These are phyloP conservation scores for Albugo laibachii DNA, from an alignment of 352 stramenopile species.

Conservation along the genomic window DNA sequence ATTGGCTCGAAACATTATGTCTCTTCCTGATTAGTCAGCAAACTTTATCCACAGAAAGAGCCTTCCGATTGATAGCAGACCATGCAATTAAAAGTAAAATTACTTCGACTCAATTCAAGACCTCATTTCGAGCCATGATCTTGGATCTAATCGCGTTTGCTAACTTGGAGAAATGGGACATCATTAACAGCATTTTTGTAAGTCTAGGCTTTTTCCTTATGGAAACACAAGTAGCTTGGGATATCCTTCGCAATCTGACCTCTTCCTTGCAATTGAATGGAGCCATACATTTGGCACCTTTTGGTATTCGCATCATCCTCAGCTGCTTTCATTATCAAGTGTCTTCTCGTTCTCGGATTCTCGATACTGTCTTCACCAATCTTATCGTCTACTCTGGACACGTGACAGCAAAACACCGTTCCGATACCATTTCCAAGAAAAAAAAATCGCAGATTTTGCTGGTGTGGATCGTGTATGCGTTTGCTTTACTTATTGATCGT, in stretches of 20 bases:
- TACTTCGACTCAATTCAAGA: background rate
- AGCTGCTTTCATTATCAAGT: conserved; percentile 23
- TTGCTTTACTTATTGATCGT: conserved; percentile 18
- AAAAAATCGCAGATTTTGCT: conserved; percentile 1
- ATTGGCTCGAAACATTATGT: conserved; percentile 23
- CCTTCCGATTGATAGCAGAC: conserved; percentile 12
- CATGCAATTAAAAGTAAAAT: conserved; percentile 2
- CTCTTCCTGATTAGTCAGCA: conserved; percentile 16
- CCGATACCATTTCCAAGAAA: background rate
- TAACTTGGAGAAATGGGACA: background rate
- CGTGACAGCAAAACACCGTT: background rate
- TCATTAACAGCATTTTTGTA: background rate
- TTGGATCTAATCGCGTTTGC: background rate
- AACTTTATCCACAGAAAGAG: conserved; percentile 13
- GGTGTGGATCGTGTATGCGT: conserved; percentile 12
- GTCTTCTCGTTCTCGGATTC: conserved; percentile 11
- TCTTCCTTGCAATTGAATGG: conserved; percentile 10
- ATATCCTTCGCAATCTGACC: conserved; percentile 2
- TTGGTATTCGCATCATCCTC: conserved; percentile 23
- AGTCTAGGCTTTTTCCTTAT: background rate
- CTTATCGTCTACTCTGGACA: conserved; percentile 17
- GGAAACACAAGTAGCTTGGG: no score
- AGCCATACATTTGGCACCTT: conserved; percentile 2
- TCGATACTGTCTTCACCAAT: conserved; percentile 23
- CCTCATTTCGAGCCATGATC: background rate